These are phyloP conservation scores for Pochonia chlamydosporia DNA, from an alignment of 2,329 filamentous ascomycete genomes.

Conservation along the genomic window DNA sequence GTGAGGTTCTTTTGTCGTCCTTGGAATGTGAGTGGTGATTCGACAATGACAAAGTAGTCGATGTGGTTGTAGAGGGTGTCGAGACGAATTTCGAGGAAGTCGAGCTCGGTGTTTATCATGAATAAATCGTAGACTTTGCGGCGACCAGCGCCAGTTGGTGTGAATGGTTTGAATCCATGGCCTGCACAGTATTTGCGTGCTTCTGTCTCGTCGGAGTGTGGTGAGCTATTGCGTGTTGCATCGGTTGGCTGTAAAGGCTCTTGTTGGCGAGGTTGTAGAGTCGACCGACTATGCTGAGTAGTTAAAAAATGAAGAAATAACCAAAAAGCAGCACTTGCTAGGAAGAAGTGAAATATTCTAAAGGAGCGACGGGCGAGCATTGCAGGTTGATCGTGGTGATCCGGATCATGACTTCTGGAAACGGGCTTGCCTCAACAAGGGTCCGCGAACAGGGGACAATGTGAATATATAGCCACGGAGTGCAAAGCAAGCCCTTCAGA, in stretches of 20 bases:
- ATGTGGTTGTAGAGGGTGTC: conserved; percentile 51
- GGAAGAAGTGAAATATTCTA: not conserved
- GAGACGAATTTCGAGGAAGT: conserved; percentile 60
- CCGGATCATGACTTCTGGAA: too few species aligned
- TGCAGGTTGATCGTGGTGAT: not conserved
- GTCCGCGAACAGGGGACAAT: too few species aligned
- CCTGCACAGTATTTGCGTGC: not conserved
- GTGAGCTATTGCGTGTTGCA: not conserved
- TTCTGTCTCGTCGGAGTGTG: not conserved
- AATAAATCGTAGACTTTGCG: conserved; percentile 46
- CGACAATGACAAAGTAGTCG: conserved; percentile 61
- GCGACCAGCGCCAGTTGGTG: not conserved
- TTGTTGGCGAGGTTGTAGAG: not conserved
- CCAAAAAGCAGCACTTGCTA: not conserved
- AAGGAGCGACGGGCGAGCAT: not conserved
- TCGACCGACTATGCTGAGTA: not conserved
- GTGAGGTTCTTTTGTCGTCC: conserved; percentile 47
- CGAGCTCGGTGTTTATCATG: conserved; percentile 57
- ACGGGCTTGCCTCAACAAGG: too few species aligned
- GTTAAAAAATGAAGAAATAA: not conserved
- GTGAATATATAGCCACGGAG: too few species aligned
- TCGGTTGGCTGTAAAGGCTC: not conserved
- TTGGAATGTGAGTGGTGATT: conserved; percentile 54
- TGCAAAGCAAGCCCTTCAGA: too few species aligned
- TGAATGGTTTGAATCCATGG: not conserved